Evolutionary conservation across 331 rosid genomes (phyloP), one percentile per base, ranked within the genome.

Genomic region (Quercus phellos): DNA sequence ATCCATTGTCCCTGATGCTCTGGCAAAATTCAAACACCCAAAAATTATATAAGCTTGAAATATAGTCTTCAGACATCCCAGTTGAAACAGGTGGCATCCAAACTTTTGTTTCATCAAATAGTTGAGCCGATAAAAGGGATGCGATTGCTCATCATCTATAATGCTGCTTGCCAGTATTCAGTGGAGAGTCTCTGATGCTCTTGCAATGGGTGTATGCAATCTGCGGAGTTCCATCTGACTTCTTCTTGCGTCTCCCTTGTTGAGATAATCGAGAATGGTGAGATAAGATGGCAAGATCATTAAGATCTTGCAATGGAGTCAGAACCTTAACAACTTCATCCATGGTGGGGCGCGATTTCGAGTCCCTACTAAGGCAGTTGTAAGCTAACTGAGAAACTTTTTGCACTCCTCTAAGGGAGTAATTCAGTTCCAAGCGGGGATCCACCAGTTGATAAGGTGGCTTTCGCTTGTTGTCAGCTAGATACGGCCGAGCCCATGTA

Each of bases 191-290:
- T 73, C 94, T 90, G 75, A 91, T 80, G 84, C 86, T 91, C 85
- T 81, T 91, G 78, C 92, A 79, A 34, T 85, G 97, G 4, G 84
- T 79, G 84, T 85, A 85, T 11, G 88, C 81, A 80, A 88, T 81
- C 75, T 88, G 91, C 51, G 89, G 90, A 60, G 88, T 79, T 79
- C 92, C 96, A 54, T 91, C 97, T 0, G 87, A 73, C 77, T 86
- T 94, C 89, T 90, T 94, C 90, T 82, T 91, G 27, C 98, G 81
- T 70, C 96, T 83, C 54, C 91, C 98, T 86, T 91, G 98, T 53
- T 90, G 93, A 53, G 98, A 85, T 74, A 87, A 72, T 35, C 94
- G 97, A 30, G 97, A 76, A 84, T 91, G 92, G 75, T 86, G 88
- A 0, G 92, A 80, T 61, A 88, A 78, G 68, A 94, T 85, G 12